Conservation (phyloP, 2,329 filamentous ascomycete species). For the Penicillium sp. region DNA sequence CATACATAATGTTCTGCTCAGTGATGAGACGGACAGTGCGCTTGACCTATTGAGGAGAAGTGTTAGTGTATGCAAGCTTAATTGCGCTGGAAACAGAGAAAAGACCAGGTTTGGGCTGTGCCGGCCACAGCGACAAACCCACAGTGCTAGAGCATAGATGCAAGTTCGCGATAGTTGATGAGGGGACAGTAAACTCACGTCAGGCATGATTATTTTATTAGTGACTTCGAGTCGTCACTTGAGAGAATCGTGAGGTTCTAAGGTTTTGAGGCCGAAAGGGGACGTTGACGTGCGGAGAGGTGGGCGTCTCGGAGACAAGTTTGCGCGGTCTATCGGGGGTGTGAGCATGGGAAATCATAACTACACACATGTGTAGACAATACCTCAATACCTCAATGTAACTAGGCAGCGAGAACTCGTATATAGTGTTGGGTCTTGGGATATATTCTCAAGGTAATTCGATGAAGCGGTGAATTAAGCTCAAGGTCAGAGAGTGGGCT, state of each 20-base stretch:
- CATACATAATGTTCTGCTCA: constrained; percentile 84
- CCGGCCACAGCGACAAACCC: neutral
- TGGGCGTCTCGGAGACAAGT: constrained; percentile 8
- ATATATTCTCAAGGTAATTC: neutral
- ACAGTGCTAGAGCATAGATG: neutral
- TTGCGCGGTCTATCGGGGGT: constrained; percentile 3
- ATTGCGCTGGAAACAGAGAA: constrained; percentile 1
- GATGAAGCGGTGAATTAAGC: constrained; percentile 1
- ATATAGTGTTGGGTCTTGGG: neutral
- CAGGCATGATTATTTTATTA: constrained; percentile 31
- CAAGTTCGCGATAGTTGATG: neutral
- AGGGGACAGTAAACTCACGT: constrained; percentile 29
- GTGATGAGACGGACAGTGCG: constrained; percentile 90
- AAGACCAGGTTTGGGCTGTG: neutral
- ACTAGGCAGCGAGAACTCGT: neutral
- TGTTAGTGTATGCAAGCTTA: constrained; percentile 19
- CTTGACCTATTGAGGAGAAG: constrained; percentile 59
- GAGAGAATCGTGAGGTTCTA: constrained; percentile 3
- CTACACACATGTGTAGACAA: neutral
- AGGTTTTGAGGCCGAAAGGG: constrained; percentile 2
- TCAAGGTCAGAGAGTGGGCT: neutral
- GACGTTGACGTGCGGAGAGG: constrained; percentile 6
- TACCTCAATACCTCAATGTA: constrained; percentile 1
- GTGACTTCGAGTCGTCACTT: neutral
- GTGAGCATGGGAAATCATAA: neutral